These are phyloP conservation scores for Syzygium syzygioides DNA, from an alignment of 441 rosid species.

Conservation along the genomic window DNA sequence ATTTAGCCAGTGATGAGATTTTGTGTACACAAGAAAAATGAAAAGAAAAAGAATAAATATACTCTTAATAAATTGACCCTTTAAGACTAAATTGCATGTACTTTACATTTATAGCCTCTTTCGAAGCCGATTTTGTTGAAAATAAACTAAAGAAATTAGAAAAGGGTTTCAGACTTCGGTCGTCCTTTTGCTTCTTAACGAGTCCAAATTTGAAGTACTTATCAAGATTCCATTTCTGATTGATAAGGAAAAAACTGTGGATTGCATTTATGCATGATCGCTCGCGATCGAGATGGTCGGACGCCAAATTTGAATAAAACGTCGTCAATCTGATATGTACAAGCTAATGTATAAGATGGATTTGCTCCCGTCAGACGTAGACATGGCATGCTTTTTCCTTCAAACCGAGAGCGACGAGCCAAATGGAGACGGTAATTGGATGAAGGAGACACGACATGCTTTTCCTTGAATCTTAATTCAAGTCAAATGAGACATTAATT, in stretches of 20 bases:
- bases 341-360: background rate
- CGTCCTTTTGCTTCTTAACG: background rate
- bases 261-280: background rate
- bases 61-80: background rate
- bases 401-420: background rate
- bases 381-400: background rate
- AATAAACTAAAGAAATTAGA: background rate
- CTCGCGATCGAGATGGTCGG: background rate
- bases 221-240: background rate
- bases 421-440: background rate
- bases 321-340: background rate
- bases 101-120: background rate
- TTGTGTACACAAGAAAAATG: background rate
- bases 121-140: background rate
- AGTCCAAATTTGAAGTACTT: background rate
- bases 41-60: background rate
- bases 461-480: background rate
- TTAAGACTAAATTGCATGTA: background rate
- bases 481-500: background rate
- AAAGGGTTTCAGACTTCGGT: background rate
- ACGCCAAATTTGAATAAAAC: background rate
- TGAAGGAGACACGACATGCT: background rate
- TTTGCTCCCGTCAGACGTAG: background rate
- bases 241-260: background rate
- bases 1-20: background rate